Base-by-base conservation (phyloP, 108 stramenopile genomes). In the Schizochytrium sp. region DNA sequence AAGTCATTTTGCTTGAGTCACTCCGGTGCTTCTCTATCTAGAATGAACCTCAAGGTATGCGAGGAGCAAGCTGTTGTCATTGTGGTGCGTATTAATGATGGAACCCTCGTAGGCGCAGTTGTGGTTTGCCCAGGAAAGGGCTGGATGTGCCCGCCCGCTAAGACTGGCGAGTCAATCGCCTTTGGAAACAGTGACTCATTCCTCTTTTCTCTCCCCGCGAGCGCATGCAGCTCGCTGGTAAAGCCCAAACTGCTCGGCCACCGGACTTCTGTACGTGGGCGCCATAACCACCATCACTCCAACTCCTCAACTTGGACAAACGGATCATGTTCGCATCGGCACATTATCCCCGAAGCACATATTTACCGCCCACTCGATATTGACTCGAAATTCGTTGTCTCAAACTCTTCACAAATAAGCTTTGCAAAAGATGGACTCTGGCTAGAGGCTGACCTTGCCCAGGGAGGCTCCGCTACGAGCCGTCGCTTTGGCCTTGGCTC, bases 181-280 rank as follows among this genome's bases (percentile, higher is more conserved):
- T 55, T 83, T 28, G 76, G 50, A 0, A 47, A 17, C 5, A 38
- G n/a, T 53, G 47, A 55, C 7, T 55, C 76, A 13, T 55, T 83
- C 28, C 53, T 83, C 50, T 83, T 83, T 83, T 83, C 76, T 46
- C 76, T 83, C 15, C 76, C 76, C 0, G 50, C 76, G 50, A 55
- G 28, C 15, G 76, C 28, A 42, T 55, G 76, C 50, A 83, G 76
- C 76, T 55, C 53, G 76, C 76, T 55, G 17, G 47, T 55, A 40
- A 55, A 55, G 28, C 76, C 76, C 76, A 55, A 49, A 17, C 53
- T 55, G 8, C 53, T 83, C 45, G 53, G 76, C 76, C 76, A 83
- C 28, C 64, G 64, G n/a, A 42, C 10, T 40, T 17, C 47, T 56
- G 53, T 13, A 8, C 50, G 76, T 42, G 76, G 53, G 76, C 76